A percentile compares a stretch with the other conserved stretches of the same genome.
Conservation (phyloP, 1,139 yeast genomes). For the Kodamaea suecica region DNA sequence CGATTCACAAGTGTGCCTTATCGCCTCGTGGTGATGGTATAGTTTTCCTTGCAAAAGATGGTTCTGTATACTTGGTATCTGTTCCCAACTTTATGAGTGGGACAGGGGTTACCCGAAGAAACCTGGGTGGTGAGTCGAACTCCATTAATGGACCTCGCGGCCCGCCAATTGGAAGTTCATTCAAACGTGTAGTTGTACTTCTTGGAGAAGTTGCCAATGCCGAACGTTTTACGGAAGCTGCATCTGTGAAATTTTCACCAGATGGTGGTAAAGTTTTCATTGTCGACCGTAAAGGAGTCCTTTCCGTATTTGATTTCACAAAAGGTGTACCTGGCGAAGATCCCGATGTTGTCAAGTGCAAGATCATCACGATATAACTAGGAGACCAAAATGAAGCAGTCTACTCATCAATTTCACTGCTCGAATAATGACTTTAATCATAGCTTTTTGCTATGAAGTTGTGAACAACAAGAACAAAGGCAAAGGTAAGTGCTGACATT, state of each 20-base stretch:
- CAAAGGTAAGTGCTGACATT: too few relatives aligned
- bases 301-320: constrained; percentile 81
- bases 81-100: constrained; percentile 46
- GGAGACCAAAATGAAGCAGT: not conserved
- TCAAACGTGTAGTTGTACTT: constrained; percentile 56
- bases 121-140: constrained; percentile 5
- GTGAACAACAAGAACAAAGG: too few relatives aligned
- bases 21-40: constrained; percentile 87
- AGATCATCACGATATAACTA: constrained; percentile 37
- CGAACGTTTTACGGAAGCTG: constrained; percentile 64
- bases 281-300: constrained; percentile 76
- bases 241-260: constrained; percentile 67
- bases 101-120: constrained; percentile 4
- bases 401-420: too few relatives aligned
- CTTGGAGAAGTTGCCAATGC: constrained; percentile 81
- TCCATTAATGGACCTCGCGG: constrained; percentile 1
- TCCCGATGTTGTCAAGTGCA: constrained; percentile 76
- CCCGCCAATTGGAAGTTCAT: constrained; percentile 5
- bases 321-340: constrained; percentile 76
- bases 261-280: constrained; percentile 78
- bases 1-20: constrained; percentile 67
- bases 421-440: too few relatives aligned
- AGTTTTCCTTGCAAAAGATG: constrained; percentile 76
- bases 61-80: constrained; percentile 66
- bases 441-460: too few relatives aligned